Conservation (phyloP, 768 basidiomycete genomes). For the Mycena rebaudengoi region DNA sequence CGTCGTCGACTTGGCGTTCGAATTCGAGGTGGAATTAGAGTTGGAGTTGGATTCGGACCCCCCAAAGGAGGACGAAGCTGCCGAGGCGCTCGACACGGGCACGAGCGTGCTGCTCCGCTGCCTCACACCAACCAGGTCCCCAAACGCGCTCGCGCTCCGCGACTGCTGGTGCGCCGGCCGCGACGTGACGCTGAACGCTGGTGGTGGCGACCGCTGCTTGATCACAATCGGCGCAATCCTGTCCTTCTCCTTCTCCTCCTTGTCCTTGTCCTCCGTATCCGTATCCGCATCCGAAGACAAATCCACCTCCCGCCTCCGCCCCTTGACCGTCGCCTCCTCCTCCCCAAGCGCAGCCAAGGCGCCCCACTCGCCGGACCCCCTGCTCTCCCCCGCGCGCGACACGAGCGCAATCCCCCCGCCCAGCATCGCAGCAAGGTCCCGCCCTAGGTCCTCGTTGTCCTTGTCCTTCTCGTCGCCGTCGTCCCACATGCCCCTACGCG, state of each 20-base stretch:
- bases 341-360: not conserved
- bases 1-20: not conserved
- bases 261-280: conserved; percentile 20
- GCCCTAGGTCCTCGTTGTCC: conserved; percentile 44
- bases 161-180: conserved; percentile 52
- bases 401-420: conserved; percentile 55
- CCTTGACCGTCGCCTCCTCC: conserved; percentile 18
- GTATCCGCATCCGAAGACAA: too few relatives aligned
- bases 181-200: conserved; percentile 70
- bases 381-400: conserved; percentile 28
- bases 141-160: conserved; percentile 8
- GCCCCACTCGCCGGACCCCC: not conserved
- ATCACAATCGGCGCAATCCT: conserved; percentile 65
- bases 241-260: conserved; percentile 36
- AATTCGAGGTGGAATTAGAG: conserved; percentile 18
- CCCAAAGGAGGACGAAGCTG: conserved; percentile 26
- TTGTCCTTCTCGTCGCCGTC: not conserved
- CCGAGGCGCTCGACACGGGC: conserved; percentile 39
- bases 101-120: conserved; percentile 53
- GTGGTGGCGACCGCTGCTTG: conserved; percentile 60
- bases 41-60: not conserved
- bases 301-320: not conserved
- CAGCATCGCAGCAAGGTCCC: conserved; percentile 51
- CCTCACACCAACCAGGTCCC: conserved; percentile 25
- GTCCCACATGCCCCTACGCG: conserved; percentile 1